phyloP scores from a whole-genome alignment of 2,329 filamentous ascomycete genomes.

The Madurella mycetomatis region DNA sequence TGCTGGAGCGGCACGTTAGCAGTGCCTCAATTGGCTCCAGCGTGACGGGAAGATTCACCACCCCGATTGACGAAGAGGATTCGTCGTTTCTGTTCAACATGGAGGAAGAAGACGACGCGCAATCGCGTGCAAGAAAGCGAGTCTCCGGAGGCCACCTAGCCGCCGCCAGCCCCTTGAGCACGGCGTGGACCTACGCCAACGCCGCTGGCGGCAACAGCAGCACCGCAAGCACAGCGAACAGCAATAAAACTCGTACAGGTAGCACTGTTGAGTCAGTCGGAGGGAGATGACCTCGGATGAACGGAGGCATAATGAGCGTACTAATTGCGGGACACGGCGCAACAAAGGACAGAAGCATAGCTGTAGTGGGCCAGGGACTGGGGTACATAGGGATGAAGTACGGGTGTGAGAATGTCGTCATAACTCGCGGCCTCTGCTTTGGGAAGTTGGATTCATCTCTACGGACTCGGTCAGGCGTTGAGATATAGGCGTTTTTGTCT shows the following conservation, averaged over 20 bases:
- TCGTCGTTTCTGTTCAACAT: slow-evolving; percentile 61
- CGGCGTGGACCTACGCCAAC: slow-evolving; percentile 41
- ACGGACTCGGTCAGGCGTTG: slow-evolving; percentile 6
- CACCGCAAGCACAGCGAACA: slow-evolving; percentile 10
- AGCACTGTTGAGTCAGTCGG: slow-evolving; percentile 16
- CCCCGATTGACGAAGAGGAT: slow-evolving; percentile 62
- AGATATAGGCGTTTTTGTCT: slow-evolving; percentile 1
- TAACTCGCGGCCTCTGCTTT: not conserved
- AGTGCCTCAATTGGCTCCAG: slow-evolving; percentile 54
- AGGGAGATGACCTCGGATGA: slow-evolving; percentile 14
- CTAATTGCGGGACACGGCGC: not conserved
- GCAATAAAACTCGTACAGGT: slow-evolving; percentile 4
- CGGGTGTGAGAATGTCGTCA: not conserved
- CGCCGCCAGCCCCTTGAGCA: slow-evolving; percentile 29
- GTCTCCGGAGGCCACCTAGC: slow-evolving; percentile 40
- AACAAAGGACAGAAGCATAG: slow-evolving; percentile 3
- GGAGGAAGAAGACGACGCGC: slow-evolving; percentile 57
- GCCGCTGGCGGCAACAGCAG: slow-evolving; percentile 20
- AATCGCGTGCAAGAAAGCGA: slow-evolving; percentile 45
- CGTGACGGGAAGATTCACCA: slow-evolving; percentile 55
- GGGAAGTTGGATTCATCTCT: not conserved
- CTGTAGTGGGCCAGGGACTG: slow-evolving; percentile 9
- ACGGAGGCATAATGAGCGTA: not conserved
- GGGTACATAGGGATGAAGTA: slow-evolving; percentile 2
- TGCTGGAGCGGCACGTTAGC: slow-evolving; percentile 55